These are phyloP conservation scores for Chloranthus sessilifolius DNA, from an alignment of 164 flowering plant genomes.

Conservation along the genomic window DNA sequence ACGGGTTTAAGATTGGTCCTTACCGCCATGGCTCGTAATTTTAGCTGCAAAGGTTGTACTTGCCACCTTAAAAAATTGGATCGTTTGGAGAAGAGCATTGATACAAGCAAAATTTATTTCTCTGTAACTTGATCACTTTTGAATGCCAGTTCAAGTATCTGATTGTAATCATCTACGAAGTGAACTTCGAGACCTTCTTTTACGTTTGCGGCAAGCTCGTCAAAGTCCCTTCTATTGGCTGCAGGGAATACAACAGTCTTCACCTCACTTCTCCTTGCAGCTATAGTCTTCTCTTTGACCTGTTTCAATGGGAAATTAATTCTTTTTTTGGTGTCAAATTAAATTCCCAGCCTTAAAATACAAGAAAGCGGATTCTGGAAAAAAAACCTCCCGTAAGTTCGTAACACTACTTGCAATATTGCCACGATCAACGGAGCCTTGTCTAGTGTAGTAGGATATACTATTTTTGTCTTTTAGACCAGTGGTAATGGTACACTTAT, in stretches of 20 bases:
- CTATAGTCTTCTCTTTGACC: slow-evolving; percentile 99
- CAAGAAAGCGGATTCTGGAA: too few species aligned
- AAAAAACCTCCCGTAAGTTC: too few species aligned
- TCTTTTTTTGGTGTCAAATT: too few species aligned
- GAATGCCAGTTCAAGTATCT: slow-evolving; percentile 77
- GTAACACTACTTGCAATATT: too few species aligned
- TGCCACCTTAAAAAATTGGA: not conserved
- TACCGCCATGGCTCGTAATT: not conserved
- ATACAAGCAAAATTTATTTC: slow-evolving; percentile 3
- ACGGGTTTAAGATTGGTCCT: not conserved
- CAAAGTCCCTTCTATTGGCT: slow-evolving; percentile 86
- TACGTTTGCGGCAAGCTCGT: slow-evolving; percentile 82
- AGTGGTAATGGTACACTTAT: too few species aligned
- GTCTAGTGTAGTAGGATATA: too few species aligned
- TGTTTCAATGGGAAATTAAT: slow-evolving; percentile 22
- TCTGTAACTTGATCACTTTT: slow-evolving; percentile 20
- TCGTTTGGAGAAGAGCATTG: not conserved
- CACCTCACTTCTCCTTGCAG: slow-evolving; percentile 88
- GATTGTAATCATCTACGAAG: slow-evolving; percentile 74
- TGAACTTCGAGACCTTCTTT: slow-evolving; percentile 96
- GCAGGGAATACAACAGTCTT: slow-evolving; percentile 83
- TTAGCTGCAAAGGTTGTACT: not conserved
- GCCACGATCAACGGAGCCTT: too few species aligned
- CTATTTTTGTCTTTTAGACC: too few species aligned
- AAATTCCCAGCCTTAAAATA: too few species aligned